A percentile compares a stretch with the other conserved stretches of the same genome.
phyloP scores from a whole-genome alignment of 1,139 yeast genomes.

The Pichia sorboxylosa region DNA sequence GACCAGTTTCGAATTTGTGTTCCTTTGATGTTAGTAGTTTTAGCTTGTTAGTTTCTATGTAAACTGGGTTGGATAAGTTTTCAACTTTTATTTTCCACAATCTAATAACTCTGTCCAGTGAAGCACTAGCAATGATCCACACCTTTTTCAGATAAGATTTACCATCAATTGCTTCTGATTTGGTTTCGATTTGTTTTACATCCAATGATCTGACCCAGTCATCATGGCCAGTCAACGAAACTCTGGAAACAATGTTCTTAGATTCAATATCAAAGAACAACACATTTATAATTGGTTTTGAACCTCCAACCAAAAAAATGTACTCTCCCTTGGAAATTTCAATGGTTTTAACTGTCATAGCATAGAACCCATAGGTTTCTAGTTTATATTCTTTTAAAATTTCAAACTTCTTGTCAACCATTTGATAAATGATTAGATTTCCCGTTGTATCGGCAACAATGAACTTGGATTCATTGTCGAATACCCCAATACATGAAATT shows the following conservation, averaged over 20 bases:
- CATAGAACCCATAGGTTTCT: slow-evolving; percentile 39
- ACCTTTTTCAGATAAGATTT: slow-evolving; percentile 26
- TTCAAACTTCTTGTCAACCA: slow-evolving; percentile 20
- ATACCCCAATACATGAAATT: slow-evolving; percentile 29
- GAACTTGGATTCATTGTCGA: slow-evolving; percentile 8
- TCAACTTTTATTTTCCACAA: slow-evolving; percentile 65
- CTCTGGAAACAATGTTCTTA: slow-evolving; percentile 30
- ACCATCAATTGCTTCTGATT: slow-evolving; percentile 3
- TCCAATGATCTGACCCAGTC: slow-evolving; percentile 80
- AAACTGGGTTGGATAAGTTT: slow-evolving; percentile 41
- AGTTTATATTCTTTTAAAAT: slow-evolving; percentile 22
- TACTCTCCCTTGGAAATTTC: slow-evolving; percentile 26
- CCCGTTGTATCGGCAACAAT: slow-evolving; percentile 64
- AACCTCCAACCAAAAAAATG: slow-evolving; percentile 75
- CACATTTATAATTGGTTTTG: slow-evolving; percentile 46
- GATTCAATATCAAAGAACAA: slow-evolving; percentile 28
- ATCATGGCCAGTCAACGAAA: slow-evolving; percentile 74
- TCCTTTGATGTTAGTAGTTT: slow-evolving; percentile 54
- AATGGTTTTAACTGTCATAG: slow-evolving; percentile 44
- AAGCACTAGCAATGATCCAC: slow-evolving; percentile 67
- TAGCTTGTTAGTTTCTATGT: slow-evolving; percentile 35
- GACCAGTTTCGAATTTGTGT: slow-evolving; percentile 38
- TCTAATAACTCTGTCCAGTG: slow-evolving; percentile 82
- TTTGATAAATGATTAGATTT: slow-evolving; percentile 37
- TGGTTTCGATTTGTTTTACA: slow-evolving; percentile 35